These are phyloP conservation scores for Aspergillus aculeatus DNA, from an alignment of 2,329 filamentous ascomycete species.

Conservation along the genomic window DNA sequence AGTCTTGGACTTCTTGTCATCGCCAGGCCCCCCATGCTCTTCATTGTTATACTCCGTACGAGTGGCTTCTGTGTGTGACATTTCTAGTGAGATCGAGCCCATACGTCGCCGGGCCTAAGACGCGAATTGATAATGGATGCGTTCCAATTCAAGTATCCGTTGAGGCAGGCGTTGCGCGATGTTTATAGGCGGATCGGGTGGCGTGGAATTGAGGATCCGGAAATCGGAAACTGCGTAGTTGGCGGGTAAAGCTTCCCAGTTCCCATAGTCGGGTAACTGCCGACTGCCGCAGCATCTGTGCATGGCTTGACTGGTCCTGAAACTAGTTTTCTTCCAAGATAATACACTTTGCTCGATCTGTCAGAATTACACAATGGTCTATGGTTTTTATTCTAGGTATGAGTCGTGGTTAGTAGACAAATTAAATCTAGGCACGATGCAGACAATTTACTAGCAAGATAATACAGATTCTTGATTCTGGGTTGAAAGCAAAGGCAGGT, in stretches of 20 bases:
- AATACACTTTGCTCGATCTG: too few species aligned
- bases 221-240: conserved; percentile 12
- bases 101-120: background rate
- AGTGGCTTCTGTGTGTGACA: conserved; percentile 45
- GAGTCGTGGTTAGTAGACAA: too few species aligned
- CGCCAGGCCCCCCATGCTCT: conserved; percentile 37
- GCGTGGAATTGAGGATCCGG: conserved; percentile 6
- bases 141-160: background rate
- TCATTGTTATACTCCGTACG: conserved; percentile 46
- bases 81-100: conserved; percentile 22
- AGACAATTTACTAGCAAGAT: too few species aligned
- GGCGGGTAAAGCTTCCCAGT: conserved; percentile 12
- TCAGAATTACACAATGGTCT: too few species aligned
- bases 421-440: too few species aligned
- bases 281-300: too few species aligned
- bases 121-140: background rate
- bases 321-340: too few species aligned
- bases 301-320: too few species aligned
- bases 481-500: too few species aligned
- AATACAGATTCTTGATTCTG: too few species aligned
- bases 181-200: background rate
- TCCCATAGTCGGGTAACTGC: background rate
- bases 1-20: conserved; percentile 82
- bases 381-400: too few species aligned
- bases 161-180: background rate